A percentile compares a stretch with the other conserved stretches of the same genome.
These are phyloP conservation scores for Sisymbrium irio DNA, from an alignment of 345 rosid species.

Conservation along the genomic window DNA sequence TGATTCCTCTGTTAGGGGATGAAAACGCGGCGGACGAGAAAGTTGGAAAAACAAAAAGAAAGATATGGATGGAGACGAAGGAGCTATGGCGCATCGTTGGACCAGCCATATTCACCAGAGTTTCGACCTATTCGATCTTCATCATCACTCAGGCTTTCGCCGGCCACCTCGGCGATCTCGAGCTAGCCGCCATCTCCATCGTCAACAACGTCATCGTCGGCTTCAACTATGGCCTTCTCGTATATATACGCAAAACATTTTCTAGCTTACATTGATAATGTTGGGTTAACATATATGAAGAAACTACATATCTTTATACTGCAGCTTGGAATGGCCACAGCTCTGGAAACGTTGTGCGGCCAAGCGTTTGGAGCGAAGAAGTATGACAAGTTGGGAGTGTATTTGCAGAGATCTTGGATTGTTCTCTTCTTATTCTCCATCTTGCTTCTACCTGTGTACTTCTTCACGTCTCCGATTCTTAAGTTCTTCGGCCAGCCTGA, in stretches of 20 bases:
- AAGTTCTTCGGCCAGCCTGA: conserved; percentile 64
- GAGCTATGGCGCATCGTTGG: conserved; percentile 60
- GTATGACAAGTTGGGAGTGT: conserved; percentile 64
- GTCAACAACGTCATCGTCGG: conserved; percentile 62
- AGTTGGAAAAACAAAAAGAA: too few species aligned
- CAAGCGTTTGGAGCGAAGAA: conserved; percentile 75
- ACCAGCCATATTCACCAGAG: conserved; percentile 52
- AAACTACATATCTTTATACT: background rate
- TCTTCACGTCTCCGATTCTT: conserved; percentile 51
- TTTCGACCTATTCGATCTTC: conserved; percentile 42
- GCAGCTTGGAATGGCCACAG: conserved; percentile 77
- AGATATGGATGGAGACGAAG: conserved; percentile 35
- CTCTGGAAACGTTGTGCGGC: conserved; percentile 36
- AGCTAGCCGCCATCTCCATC: conserved; percentile 80
- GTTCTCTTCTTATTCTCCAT: conserved; percentile 49
- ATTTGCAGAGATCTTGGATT: conserved; percentile 82
- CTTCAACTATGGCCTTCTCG: conserved; percentile 74
- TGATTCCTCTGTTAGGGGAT: too few species aligned
- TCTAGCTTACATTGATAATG: too few species aligned
- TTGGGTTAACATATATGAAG: too few species aligned
- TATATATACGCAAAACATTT: conserved; percentile 7
- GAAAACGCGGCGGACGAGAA: too few species aligned
- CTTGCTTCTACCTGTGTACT: conserved; percentile 53
- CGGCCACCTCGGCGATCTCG: conserved; percentile 80
- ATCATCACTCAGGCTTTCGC: conserved; percentile 65